Conservation (phyloP, 2,329 filamentous ascomycete genomes). For the Microcyclospora tardicrescens region DNA sequence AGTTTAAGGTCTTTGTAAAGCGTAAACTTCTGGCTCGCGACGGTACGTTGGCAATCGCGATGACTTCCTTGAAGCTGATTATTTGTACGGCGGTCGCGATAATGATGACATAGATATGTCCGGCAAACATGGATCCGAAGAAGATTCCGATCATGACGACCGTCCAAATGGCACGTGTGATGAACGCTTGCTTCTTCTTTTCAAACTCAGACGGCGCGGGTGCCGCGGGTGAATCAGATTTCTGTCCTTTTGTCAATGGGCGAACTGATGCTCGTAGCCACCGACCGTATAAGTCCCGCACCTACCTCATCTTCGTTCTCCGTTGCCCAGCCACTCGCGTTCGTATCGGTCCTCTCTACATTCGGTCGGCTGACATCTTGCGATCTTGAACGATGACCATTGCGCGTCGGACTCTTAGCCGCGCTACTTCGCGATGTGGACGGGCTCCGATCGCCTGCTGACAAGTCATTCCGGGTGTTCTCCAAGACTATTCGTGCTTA, state of each 20-base stretch:
- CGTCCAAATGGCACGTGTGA: slow-evolving; percentile 93
- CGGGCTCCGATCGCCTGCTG: background rate
- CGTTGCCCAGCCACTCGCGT: slow-evolving; percentile 22
- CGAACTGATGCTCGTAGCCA: too few relatives aligned
- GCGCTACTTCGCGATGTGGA: slow-evolving; percentile 27
- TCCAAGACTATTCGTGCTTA: too few relatives aligned
- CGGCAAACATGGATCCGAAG: slow-evolving; percentile 84
- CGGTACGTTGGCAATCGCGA: slow-evolving; percentile 90
- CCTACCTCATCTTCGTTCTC: slow-evolving; percentile 21
- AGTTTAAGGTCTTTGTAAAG: slow-evolving; percentile 93
- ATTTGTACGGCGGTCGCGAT: slow-evolving; percentile 91
- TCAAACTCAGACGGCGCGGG: slow-evolving; percentile 57
- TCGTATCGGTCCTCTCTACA: slow-evolving; percentile 15
- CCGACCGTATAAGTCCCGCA: background rate
- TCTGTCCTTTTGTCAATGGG: background rate
- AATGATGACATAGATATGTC: slow-evolving; percentile 92
- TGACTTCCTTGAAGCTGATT: slow-evolving; percentile 97
- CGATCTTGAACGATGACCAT: slow-evolving; percentile 20
- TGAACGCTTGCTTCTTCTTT: slow-evolving; percentile 98
- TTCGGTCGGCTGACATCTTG: slow-evolving; percentile 10
- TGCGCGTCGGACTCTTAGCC: slow-evolving; percentile 38
- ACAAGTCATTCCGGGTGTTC: background rate
- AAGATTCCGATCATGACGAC: slow-evolving; percentile 93
- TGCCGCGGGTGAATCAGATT: slow-evolving; percentile 7
- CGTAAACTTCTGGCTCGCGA: slow-evolving; percentile 80